Percentiles rank a stretch among this genome's conserved stretches.
Conservation (phyloP, 2,329 filamentous ascomycete genomes). For the Paracoccidioides brasiliensis region DNA sequence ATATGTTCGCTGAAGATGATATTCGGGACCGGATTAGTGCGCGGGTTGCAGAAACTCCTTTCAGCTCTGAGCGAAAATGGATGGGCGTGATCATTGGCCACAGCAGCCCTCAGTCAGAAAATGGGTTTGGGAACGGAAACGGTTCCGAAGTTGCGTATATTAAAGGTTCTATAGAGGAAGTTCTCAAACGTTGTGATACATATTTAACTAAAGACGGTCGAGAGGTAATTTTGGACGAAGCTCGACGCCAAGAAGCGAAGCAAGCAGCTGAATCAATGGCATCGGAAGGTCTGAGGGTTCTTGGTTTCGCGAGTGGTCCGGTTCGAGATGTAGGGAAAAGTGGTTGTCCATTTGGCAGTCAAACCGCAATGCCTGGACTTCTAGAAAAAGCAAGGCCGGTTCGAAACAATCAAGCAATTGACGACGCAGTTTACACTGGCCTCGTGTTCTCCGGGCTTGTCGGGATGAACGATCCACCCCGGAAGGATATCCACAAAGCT, state of each 20-base stretch:
- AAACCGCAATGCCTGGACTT: constrained; percentile 35
- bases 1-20: constrained; percentile 83
- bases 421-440: constrained; percentile 66
- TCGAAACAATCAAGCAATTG: constrained; percentile 26
- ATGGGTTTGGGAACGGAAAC: constrained; percentile 35
- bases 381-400: constrained; percentile 9
- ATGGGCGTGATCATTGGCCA: constrained; percentile 84
- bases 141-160: constrained; percentile 73
- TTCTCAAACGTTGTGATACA: constrained; percentile 76
- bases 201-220: constrained; percentile 77
- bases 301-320: constrained; percentile 82
- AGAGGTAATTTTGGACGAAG: constrained; percentile 71
- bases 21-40: constrained; percentile 74
- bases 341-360: constrained; percentile 38
- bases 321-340: constrained; percentile 38
- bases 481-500: constrained; percentile 76
- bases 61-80: constrained; percentile 97
- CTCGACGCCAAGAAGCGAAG: constrained; percentile 58
- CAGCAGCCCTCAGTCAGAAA: constrained; percentile 35
- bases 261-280: constrained; percentile 79
- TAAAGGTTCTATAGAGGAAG: constrained; percentile 83
- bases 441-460: constrained; percentile 85
- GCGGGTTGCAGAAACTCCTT: constrained; percentile 74
- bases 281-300: constrained; percentile 71
- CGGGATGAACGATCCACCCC: constrained; percentile 92